Percentiles rank a stretch among this genome's conserved stretches.
phyloP scores from a whole-genome alignment of 148 eudicot species.

The Amaranthus palmeri region DNA sequence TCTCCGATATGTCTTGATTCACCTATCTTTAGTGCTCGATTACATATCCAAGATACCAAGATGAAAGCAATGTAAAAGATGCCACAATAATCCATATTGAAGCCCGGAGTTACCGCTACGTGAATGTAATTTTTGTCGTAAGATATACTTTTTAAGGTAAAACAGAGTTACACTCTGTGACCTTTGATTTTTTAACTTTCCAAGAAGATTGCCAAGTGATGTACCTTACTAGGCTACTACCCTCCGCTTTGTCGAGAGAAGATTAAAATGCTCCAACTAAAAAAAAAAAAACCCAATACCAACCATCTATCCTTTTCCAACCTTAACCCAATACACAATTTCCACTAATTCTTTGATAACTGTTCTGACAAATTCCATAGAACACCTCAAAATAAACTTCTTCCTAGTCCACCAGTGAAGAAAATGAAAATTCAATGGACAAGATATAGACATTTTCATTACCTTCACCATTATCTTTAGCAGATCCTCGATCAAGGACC shows the following conservation, averaged over 20 bases:
- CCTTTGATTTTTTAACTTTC: constrained; percentile 9
- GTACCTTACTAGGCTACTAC: too few relatives aligned
- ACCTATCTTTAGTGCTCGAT: constrained; percentile 8
- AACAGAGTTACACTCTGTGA: constrained; percentile 7
- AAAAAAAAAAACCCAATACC: constrained; percentile 4
- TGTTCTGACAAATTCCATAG: constrained; percentile 9
- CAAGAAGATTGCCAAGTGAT: constrained; percentile 5
- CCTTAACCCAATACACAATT: background rate
- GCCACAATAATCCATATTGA: constrained; percentile 14
- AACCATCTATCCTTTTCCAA: background rate
- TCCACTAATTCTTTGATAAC: background rate
- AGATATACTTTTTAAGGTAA: background rate
- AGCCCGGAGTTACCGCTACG: constrained; percentile 7
- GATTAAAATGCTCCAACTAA: constrained; percentile 6
- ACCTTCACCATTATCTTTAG: constrained; percentile 10
- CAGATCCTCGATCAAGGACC: constrained; percentile 27
- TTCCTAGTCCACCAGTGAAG: constrained; percentile 9
- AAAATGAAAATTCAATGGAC: constrained; percentile 7
- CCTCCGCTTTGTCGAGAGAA: constrained; percentile 13
- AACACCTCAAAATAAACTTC: constrained; percentile 13
- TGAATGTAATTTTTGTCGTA: background rate
- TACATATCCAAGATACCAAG: constrained; percentile 13
- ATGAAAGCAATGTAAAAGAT: constrained; percentile 3
- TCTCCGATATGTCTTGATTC: constrained; percentile 10
- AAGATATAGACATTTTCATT: constrained; percentile 14